Percentiles rank a stretch among this genome's conserved stretches.
Conservation (phyloP, 192 early-diverging fungal species). For the Lobosporangium transversale region DNA sequence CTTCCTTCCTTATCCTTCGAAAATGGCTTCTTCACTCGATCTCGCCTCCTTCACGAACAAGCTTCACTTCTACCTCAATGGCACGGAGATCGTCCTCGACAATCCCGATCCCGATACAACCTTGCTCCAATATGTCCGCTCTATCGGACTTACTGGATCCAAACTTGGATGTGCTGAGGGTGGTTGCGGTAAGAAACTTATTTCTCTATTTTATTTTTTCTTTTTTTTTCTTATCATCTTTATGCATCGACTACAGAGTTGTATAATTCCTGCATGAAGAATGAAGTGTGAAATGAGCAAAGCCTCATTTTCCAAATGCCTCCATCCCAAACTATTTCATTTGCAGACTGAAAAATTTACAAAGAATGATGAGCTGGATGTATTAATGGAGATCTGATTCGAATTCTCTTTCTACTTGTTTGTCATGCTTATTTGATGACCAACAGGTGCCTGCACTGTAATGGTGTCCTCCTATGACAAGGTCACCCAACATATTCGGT, state of each 20-base stretch:
- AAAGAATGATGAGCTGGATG: background rate
- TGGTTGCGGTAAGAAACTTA: constrained; percentile 64
- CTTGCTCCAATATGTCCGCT: constrained; percentile 73
- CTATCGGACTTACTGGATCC: constrained; percentile 70
- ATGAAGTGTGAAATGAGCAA: background rate
- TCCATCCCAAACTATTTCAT: no score
- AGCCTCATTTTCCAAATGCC: no score
- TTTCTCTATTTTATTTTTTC: background rate
- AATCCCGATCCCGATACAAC: constrained; percentile 72
- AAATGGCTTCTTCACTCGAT: background rate
- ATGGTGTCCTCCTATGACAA: constrained; percentile 72
- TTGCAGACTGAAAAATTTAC: background rate
- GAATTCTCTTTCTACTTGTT: background rate
- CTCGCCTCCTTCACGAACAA: constrained; percentile 38
- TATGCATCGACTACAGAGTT: background rate
- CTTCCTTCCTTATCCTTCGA: no score
- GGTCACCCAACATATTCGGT: constrained; percentile 52
- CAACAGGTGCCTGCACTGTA: constrained; percentile 79
- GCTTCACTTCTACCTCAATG: constrained; percentile 72
- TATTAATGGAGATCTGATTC: background rate
- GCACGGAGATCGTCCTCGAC: constrained; percentile 59
- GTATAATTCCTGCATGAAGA: background rate
- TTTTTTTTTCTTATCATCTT: background rate
- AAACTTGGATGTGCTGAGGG: constrained; percentile 88
- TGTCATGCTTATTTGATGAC: background rate